Conservation (phyloP, 176 grass and related monocot species). For the Elaeis guineensis region DNA sequence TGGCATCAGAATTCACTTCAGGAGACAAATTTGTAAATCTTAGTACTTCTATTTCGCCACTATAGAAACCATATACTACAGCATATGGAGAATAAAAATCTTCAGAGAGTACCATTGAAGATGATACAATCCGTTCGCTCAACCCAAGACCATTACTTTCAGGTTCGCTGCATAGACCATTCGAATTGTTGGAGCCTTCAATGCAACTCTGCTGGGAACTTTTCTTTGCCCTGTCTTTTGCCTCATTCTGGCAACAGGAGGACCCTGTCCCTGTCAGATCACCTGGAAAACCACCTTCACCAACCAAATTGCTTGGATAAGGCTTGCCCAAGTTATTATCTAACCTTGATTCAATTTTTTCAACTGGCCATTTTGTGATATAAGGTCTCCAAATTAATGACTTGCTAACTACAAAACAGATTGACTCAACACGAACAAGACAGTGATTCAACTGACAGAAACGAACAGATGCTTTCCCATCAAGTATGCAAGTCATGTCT, state of each 20-base stretch:
- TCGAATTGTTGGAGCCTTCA: background rate
- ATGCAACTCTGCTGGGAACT: constrained; percentile 12
- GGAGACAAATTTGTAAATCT: constrained; percentile 51
- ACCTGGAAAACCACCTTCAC: constrained; percentile 56
- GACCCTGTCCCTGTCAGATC: constrained; percentile 29
- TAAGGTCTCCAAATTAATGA: constrained; percentile 70
- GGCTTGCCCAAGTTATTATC: constrained; percentile 16
- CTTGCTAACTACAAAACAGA: constrained; percentile 31
- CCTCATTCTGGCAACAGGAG: constrained; percentile 4
- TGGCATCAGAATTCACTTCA: constrained; percentile 43
- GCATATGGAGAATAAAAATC: constrained; percentile 72
- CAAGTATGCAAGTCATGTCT: constrained; percentile 18
- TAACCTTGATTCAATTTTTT: constrained; percentile 28
- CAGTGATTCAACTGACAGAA: constrained; percentile 41
- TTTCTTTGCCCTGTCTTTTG: constrained; percentile 12
- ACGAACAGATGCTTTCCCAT: constrained; percentile 26
- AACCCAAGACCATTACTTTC: constrained; percentile 9
- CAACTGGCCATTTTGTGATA: constrained; percentile 56
- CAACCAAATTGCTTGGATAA: constrained; percentile 47
- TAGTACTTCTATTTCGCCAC: constrained; percentile 87
- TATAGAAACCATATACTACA: constrained; percentile 93
- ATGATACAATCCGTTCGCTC: constrained; percentile 53
- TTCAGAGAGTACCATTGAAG: constrained; percentile 86
- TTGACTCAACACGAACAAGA: constrained; percentile 51
- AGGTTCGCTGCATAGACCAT: too few species aligned